Conservation (phyloP, 2,329 filamentous ascomycete species). For the Colletotrichum siamense region DNA sequence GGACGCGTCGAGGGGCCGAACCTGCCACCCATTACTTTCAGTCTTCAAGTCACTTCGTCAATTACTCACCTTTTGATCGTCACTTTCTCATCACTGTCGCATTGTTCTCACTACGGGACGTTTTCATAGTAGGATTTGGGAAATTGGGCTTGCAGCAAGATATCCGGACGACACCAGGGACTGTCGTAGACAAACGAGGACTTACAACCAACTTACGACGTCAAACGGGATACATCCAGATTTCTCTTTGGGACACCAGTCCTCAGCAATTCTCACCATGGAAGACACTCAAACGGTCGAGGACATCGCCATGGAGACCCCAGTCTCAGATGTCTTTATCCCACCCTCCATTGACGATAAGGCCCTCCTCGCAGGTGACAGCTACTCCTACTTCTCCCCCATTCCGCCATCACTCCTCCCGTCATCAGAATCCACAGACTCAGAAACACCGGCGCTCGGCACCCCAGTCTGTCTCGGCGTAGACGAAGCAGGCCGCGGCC, state of each 20-base stretch:
- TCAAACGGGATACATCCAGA: background rate
- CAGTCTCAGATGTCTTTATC: constrained; percentile 53
- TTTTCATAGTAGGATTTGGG: background rate
- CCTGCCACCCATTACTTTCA: background rate
- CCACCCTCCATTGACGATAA: constrained; percentile 71
- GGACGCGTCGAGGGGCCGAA: constrained; percentile 28
- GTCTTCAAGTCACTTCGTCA: background rate
- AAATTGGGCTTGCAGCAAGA: background rate
- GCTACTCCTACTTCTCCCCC: constrained; percentile 75
- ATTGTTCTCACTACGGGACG: background rate
- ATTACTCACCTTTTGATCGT: background rate
- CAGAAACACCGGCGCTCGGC: constrained; percentile 28
- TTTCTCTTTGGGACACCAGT: background rate
- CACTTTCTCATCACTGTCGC: background rate
- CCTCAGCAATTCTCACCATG: constrained; percentile 30
- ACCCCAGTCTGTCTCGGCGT: constrained; percentile 77
- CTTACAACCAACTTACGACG: background rate
- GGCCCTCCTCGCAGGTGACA: constrained; percentile 66
- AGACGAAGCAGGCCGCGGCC: constrained; percentile 92
- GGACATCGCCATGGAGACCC: constrained; percentile 36
- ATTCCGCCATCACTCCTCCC: constrained; percentile 67
- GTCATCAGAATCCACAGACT: constrained; percentile 22
- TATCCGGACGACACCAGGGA: background rate
- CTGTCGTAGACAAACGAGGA: background rate
- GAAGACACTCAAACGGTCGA: constrained; percentile 45